These are phyloP conservation scores for Starmerella geochares DNA, from an alignment of 805 yeast genomes.

Conservation along the genomic window DNA sequence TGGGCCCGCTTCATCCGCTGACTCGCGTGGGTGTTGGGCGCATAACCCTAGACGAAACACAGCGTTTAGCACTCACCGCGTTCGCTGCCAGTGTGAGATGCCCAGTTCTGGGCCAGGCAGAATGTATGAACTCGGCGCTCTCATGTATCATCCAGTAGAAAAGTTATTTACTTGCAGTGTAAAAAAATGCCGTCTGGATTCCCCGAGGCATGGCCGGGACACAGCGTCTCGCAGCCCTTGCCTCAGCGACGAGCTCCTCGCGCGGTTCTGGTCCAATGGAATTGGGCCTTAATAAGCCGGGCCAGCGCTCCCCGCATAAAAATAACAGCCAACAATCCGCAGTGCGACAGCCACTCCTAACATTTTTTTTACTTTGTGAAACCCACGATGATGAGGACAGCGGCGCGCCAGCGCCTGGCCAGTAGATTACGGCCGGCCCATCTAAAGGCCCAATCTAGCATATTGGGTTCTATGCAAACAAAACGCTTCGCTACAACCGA, in stretches of 20 bases:
- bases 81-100: no score
- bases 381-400: constrained; percentile 15
- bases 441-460: neutral
- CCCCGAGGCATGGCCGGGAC: neutral
- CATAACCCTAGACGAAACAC: neutral
- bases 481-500: constrained; percentile 23
- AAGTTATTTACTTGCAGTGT: neutral
- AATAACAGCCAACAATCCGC: neutral
- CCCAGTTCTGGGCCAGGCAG: no score
- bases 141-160: neutral
- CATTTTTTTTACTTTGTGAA: neutral
- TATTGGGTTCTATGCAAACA: neutral
- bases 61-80: no score
- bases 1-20: neutral
- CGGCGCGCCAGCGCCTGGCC: constrained; percentile 13
- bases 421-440: constrained; percentile 6
- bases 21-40: neutral
- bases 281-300: constrained; percentile 4
- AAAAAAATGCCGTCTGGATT: no score
- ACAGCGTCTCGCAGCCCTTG: neutral
- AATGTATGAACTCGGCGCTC: neutral
- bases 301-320: neutral
- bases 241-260: neutral
- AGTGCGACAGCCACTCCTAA: neutral
- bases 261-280: constrained; percentile 6